phyloP scores from a whole-genome alignment of 2,329 filamentous ascomycete genomes.

The Colletotrichum brevisporum region DNA sequence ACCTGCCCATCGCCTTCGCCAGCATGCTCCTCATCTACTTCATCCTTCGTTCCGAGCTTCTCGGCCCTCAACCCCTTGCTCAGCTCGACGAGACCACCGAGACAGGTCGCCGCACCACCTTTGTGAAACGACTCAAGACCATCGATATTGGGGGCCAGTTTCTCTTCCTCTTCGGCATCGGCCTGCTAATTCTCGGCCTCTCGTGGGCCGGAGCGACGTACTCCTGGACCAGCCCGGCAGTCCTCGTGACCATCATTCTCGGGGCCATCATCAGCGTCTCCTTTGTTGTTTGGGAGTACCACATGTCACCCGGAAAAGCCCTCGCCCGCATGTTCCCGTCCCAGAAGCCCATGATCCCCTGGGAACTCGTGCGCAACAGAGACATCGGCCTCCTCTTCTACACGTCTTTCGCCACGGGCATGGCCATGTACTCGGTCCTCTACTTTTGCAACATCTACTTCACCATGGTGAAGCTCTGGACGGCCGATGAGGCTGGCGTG shows the following conservation, averaged over 20 bases:
- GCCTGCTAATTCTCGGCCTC: conserved; percentile 67
- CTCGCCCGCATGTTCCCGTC: conserved; percentile 64
- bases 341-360: conserved; percentile 76
- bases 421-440: conserved; percentile 67
- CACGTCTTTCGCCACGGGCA: conserved; percentile 72
- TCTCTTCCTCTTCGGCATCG: conserved; percentile 69
- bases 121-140: conserved; percentile 64
- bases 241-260: conserved; percentile 63
- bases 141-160: conserved; percentile 70
- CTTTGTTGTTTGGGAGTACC: conserved; percentile 67
- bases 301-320: conserved; percentile 64
- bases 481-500: conserved; percentile 64
- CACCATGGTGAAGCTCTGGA: conserved; percentile 64
- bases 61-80: conserved; percentile 64
- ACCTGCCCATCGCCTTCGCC: conserved; percentile 67
- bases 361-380: conserved; percentile 67
- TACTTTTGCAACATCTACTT: conserved; percentile 81
- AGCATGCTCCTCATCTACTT: conserved; percentile 69
- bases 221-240: conserved; percentile 63
- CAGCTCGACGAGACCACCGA: conserved; percentile 59
- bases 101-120: conserved; percentile 48
- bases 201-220: conserved; percentile 70
- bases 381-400: conserved; percentile 74
- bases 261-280: conserved; percentile 56
- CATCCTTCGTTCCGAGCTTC: conserved; percentile 70